Conservation (phyloP, 352 stramenopile genomes). For the Globisporangium irregulare region DNA sequence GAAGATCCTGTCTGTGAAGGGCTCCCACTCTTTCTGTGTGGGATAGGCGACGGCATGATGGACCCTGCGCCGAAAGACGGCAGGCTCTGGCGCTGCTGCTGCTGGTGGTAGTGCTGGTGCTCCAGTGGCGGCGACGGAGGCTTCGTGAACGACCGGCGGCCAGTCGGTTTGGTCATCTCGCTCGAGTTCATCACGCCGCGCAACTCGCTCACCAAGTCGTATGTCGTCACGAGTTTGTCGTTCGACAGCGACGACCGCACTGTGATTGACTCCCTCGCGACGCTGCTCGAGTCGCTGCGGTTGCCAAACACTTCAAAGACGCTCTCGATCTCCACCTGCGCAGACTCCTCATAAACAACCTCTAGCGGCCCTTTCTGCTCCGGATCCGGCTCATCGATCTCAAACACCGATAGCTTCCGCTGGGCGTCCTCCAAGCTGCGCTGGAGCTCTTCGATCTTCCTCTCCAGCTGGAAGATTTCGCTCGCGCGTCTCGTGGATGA, state of each 20-base stretch:
- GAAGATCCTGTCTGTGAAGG: slow-evolving; percentile 10
- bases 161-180: slow-evolving; percentile 35
- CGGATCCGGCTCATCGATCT: slow-evolving; percentile 47
- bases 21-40: slow-evolving; percentile 5
- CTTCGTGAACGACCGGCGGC: slow-evolving; percentile 29
- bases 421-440: slow-evolving; percentile 56
- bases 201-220: slow-evolving; percentile 52
- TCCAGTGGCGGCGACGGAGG: slow-evolving; percentile 22
- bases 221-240: slow-evolving; percentile 31
- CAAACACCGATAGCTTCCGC: slow-evolving; percentile 57
- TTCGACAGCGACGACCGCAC: slow-evolving; percentile 15
- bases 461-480: slow-evolving; percentile 52
- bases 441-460: slow-evolving; percentile 63
- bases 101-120: slow-evolving; percentile 6
- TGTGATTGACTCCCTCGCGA: slow-evolving; percentile 14
- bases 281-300: slow-evolving; percentile 18
- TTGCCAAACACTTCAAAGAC: slow-evolving; percentile 48
- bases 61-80: slow-evolving; percentile 10
- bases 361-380: slow-evolving; percentile 33
- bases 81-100: slow-evolving; percentile 12
- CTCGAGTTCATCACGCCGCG: slow-evolving; percentile 70
- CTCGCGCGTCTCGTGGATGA: slow-evolving; percentile 23
- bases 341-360: slow-evolving; percentile 40
- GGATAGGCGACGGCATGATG: slow-evolving; percentile 16
- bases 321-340: slow-evolving; percentile 45